These are phyloP conservation scores for Ulvella scutata DNA, from an alignment of 139 green algal species.

Conservation along the genomic window DNA sequence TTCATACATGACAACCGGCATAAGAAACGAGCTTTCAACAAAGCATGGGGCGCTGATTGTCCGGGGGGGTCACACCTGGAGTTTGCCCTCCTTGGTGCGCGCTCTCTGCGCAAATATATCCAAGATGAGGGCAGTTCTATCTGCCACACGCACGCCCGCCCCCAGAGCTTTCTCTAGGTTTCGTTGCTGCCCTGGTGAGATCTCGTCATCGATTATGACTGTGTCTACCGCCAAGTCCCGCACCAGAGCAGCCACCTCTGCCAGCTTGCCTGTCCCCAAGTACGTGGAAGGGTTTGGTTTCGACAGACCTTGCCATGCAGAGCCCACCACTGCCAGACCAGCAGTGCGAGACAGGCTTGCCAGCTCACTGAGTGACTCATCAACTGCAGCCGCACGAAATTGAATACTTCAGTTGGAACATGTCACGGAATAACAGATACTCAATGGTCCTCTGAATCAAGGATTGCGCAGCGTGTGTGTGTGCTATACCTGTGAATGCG, in stretches of 20 bases:
- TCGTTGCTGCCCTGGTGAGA: constrained; percentile 65
- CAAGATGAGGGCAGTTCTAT: constrained; percentile 92
- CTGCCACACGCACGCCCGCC: constrained; percentile 53
- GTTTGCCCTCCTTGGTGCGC: constrained; percentile 75
- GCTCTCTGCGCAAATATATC: constrained; percentile 96
- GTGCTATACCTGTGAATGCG: not conserved
- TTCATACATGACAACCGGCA: no score
- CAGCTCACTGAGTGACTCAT: constrained; percentile 83
- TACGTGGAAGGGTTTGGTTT: constrained; percentile 68
- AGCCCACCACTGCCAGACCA: constrained; percentile 74
- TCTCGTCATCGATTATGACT: constrained; percentile 91
- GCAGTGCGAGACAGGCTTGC: constrained; percentile 74
- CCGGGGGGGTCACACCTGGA: constrained; percentile 65
- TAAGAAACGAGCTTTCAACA: no score
- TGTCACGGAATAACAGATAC: not conserved
- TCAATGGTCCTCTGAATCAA: not conserved
- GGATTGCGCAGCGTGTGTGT: not conserved
- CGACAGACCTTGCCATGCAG: constrained; percentile 61
- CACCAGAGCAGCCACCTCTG: constrained; percentile 35
- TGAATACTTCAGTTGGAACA: not conserved
- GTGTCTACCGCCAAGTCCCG: constrained; percentile 42
- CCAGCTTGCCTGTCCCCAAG: constrained; percentile 77
- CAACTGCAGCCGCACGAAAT: constrained; percentile 12
- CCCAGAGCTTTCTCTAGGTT: constrained; percentile 63
- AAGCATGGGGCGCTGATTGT: no score